Percentiles rank a stretch among this genome's conserved stretches.
Evolutionary conservation across 2,329 filamentous ascomycete genomes (phyloP).

Genomic region (Fusarium nanum): DNA sequence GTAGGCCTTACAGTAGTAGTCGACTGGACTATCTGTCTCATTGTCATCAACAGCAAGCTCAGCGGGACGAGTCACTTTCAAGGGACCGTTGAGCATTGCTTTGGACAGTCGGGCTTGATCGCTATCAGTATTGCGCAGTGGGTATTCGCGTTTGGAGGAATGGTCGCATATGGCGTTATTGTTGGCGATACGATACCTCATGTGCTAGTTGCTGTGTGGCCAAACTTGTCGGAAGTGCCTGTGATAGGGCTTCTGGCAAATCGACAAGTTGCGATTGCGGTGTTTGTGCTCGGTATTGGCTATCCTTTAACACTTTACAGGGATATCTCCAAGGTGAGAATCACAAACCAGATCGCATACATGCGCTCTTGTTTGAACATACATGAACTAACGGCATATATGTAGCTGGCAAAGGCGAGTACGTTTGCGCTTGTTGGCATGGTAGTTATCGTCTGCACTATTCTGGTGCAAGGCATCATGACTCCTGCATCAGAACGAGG

Average conservation of each 20-base stretch:
- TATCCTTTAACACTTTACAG: constrained; percentile 93
- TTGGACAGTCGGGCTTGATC: constrained; percentile 86
- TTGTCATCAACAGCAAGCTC: constrained; percentile 97
- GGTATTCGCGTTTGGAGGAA: constrained; percentile 98
- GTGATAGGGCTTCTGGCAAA: constrained; percentile 87
- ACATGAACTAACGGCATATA: constrained; percentile 20
- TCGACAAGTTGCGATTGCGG: constrained; percentile 84
- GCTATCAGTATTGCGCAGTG: constrained; percentile 93
- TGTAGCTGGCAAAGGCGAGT: constrained; percentile 91
- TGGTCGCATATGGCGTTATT: constrained; percentile 98
- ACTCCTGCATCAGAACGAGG: constrained; percentile 80
- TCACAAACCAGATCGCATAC: background rate
- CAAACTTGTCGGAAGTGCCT: constrained; percentile 75
- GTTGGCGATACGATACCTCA: constrained; percentile 96
- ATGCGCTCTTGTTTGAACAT: background rate
- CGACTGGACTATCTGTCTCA: constrained; percentile 97
- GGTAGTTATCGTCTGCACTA: constrained; percentile 87
- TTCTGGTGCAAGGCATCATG: constrained; percentile 83
- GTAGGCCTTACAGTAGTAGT: constrained; percentile 83
- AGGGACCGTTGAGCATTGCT: constrained; percentile 95
- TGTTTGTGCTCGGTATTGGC: constrained; percentile 87
- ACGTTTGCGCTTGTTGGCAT: constrained; percentile 94
- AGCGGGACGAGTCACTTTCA: constrained; percentile 95
- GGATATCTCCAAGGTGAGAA: constrained; percentile 90
- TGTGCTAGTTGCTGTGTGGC: constrained; percentile 85